Conservation (phyloP, 2,329 filamentous ascomycete species). For the Thielaviopsis musarum region DNA sequence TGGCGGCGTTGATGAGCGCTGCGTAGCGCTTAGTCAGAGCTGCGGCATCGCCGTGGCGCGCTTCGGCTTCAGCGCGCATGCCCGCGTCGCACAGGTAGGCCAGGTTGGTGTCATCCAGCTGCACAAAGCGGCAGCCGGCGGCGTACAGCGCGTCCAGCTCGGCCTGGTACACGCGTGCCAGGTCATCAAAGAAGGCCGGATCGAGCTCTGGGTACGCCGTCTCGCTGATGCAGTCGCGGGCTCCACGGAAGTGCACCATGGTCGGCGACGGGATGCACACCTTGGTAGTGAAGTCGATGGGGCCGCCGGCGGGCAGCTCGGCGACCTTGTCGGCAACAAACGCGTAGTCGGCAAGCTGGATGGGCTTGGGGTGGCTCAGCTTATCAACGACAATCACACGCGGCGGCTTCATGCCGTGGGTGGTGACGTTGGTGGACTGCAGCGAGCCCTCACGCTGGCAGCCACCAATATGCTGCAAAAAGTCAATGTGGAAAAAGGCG, state of each 20-base stretch:
- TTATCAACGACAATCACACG: slow-evolving; percentile 21
- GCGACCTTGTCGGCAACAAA: slow-evolving; percentile 29
- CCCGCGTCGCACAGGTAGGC: slow-evolving; percentile 19
- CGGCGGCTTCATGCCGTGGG: slow-evolving; percentile 20
- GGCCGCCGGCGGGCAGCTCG: slow-evolving; percentile 20
- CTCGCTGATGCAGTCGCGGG: slow-evolving; percentile 34
- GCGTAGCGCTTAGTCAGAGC: slow-evolving; percentile 53
- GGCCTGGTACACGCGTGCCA: slow-evolving; percentile 36
- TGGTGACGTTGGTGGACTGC: slow-evolving; percentile 23
- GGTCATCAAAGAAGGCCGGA: slow-evolving; percentile 38
- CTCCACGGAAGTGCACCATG: slow-evolving; percentile 44
- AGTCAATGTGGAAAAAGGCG: slow-evolving; percentile 31
- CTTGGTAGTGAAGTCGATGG: slow-evolving; percentile 44
- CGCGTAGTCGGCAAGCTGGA: slow-evolving; percentile 27
- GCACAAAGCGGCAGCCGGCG: slow-evolving; percentile 37
- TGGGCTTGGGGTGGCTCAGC: slow-evolving; percentile 24
- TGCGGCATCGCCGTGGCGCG: slow-evolving; percentile 8
- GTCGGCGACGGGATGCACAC: slow-evolving; percentile 50
- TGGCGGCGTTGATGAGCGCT: slow-evolving; percentile 55
- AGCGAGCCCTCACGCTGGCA: slow-evolving; percentile 22
- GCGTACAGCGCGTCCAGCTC: slow-evolving; percentile 38
- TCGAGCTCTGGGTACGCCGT: slow-evolving; percentile 32
- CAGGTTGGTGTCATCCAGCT: slow-evolving; percentile 47
- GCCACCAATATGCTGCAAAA: slow-evolving; percentile 29
- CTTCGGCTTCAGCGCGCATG: slow-evolving; percentile 10